phyloP scores from a whole-genome alignment of 257 asterid species.

The Plantago elongata region DNA sequence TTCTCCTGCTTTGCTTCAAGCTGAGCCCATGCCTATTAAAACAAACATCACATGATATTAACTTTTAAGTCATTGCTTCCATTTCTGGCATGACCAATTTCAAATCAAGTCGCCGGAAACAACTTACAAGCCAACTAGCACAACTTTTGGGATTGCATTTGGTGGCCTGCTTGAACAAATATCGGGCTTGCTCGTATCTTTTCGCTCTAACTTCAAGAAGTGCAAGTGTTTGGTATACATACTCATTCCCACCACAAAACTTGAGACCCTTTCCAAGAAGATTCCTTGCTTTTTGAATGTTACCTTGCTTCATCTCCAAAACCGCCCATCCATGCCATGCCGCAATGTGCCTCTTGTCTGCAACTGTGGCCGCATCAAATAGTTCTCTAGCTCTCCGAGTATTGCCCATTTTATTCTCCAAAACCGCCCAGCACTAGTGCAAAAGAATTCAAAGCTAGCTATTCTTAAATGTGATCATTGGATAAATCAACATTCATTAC shows the following conservation, averaged over 20 bases:
- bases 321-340: conserved; percentile 99
- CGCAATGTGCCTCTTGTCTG: conserved; percentile 84
- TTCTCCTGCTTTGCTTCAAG: conserved; percentile 86
- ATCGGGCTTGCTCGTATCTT: conserved; percentile 75
- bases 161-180: conserved; percentile 85
- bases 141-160: conserved; percentile 87
- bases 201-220: conserved; percentile 82
- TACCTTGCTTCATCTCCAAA: conserved; percentile 81
- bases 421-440: conserved; percentile 91
- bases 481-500: background rate
- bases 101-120: background rate
- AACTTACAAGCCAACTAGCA: conserved; percentile 98
- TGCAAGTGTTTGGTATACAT: conserved; percentile 87
- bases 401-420: conserved; percentile 85
- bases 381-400: conserved; percentile 73
- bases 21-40: conserved; percentile 92
- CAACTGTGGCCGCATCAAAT: conserved; percentile 95
- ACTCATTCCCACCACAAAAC: conserved; percentile 88
- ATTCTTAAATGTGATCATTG: background rate
- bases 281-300: conserved; percentile 70
- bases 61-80: background rate
- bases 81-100: background rate
- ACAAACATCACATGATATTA: background rate
- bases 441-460: conserved; percentile 20
- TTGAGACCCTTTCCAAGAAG: conserved; percentile 92